Conservation (phyloP, 2,329 filamentous ascomycete species). For the Allantophomopsis cytisporea region DNA sequence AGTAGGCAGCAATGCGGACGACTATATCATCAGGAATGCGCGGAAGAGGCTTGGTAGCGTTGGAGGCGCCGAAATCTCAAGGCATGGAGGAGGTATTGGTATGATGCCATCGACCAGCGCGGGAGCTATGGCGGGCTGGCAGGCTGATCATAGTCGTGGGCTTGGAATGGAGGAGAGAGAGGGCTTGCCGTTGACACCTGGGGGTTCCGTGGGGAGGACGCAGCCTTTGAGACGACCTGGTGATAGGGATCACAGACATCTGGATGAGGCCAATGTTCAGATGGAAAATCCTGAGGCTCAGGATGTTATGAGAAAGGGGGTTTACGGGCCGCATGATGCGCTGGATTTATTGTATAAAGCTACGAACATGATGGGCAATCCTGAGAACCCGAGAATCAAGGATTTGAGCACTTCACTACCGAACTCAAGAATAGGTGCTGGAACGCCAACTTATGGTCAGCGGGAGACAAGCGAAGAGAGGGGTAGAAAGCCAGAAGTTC, state of each 20-base stretch:
- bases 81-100: conserved; percentile 19
- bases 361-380: conserved; percentile 30
- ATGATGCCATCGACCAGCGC: conserved; percentile 11
- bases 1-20: conserved; percentile 22
- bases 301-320: conserved; percentile 52
- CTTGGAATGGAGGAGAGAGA: too few species aligned
- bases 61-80: conserved; percentile 21
- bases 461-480: too few species aligned
- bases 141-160: background rate
- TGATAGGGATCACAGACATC: conserved; percentile 20
- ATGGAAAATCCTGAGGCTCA: conserved; percentile 53
- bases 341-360: conserved; percentile 86
- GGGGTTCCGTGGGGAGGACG: conserved; percentile 48
- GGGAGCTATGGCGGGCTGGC: conserved; percentile 8
- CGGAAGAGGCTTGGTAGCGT: conserved; percentile 48
- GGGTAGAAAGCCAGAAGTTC: too few species aligned
- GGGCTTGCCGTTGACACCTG: conserved; percentile 7
- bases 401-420: too few species aligned
- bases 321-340: conserved; percentile 88
- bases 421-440: too few species aligned
- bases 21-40: conserved; percentile 61
- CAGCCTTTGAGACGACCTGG: conserved; percentile 54
- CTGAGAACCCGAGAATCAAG: conserved; percentile 3
- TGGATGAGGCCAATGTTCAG: conserved; percentile 43
- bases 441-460: too few species aligned